Conservation (phyloP, 2,329 filamentous ascomycete genomes). For the Fusarium bulbicola region DNA sequence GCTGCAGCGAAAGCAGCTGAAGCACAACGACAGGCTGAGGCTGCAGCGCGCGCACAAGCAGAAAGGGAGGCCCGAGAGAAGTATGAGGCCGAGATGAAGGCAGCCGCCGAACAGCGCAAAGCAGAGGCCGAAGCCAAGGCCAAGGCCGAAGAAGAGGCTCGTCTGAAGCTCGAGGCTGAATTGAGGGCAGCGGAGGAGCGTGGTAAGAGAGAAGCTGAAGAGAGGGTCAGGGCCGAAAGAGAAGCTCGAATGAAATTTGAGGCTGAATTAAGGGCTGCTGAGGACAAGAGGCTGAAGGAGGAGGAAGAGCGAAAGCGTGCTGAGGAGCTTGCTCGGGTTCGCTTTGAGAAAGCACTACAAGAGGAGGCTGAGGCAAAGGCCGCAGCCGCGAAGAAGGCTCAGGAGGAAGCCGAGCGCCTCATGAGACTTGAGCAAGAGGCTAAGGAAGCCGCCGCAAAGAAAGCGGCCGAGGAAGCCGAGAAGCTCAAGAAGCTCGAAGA, state of each 20-base stretch:
- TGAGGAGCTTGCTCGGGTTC: constrained; percentile 57
- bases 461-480: constrained; percentile 50
- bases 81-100: constrained; percentile 56
- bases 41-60: constrained; percentile 28
- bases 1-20: constrained; percentile 53
- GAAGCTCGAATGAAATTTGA: constrained; percentile 52
- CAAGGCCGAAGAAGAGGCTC: constrained; percentile 56
- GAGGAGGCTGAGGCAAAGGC: constrained; percentile 53
- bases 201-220: constrained; percentile 59
- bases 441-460: constrained; percentile 52
- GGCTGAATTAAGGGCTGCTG: constrained; percentile 54
- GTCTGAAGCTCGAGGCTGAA: constrained; percentile 58
- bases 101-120: constrained; percentile 56
- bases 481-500: constrained; percentile 55
- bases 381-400: constrained; percentile 52
- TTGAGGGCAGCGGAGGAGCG: constrained; percentile 55
- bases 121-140: constrained; percentile 58
- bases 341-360: constrained; percentile 54
- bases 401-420: constrained; percentile 55
- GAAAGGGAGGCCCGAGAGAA: constrained; percentile 56
- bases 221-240: constrained; percentile 52
- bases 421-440: constrained; percentile 52
- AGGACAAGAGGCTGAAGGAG: constrained; percentile 53
- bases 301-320: constrained; percentile 53
- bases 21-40: constrained; percentile 30